Base-by-base conservation (phyloP, 176 grass and related monocot species). In the Bolboschoenus planiculmis region DNA sequence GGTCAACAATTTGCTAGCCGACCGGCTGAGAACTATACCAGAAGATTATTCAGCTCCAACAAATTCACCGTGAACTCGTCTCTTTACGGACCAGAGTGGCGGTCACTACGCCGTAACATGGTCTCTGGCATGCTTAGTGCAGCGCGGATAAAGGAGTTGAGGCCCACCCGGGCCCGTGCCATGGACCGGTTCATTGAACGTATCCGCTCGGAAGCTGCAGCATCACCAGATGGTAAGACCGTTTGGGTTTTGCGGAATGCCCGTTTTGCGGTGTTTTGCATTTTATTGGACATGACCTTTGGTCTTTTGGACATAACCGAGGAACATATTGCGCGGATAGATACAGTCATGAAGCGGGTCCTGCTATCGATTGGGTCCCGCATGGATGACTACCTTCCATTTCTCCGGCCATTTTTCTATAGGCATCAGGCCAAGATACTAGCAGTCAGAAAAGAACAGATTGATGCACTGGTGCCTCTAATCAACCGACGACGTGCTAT, bases 331-430 rank as follows among this genome's bases (percentile, higher is more conserved):
- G 67, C 87, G 15, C 90, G 2, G 82, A 16, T 97, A 51, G 92
- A 97, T 85, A 88, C 86, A 40, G 90, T 91, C 82, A 88, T 97
- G 94, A 97, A 97, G 90, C 84, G 78, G 79, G 94, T 97, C 58
- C 83, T 97, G 42, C 88, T 97, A 83, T 86, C 59, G 51, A 50
- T 62, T 5, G 84, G 54, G 29, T 85, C 89, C 18, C 92, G 90
- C 54, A 97, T 97, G 85, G 90, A 97, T 55, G 94, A 97, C 84
- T 97, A 97, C 92, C 88, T 97, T 78, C 94, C 94, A 5, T 92
- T 94, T 89, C 92, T 97, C 34, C 85, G 86, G 23, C 92, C 86
- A 10, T 37, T 97, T 42, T 92, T 90, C 63, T 87, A 68, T 31
- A 80, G 83, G 4, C 87, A 94, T 35, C 90, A 94, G 70, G 68